phyloP scores from a whole-genome alignment of 2,329 filamentous ascomycete species.

The Plectosphaerella sp. region DNA sequence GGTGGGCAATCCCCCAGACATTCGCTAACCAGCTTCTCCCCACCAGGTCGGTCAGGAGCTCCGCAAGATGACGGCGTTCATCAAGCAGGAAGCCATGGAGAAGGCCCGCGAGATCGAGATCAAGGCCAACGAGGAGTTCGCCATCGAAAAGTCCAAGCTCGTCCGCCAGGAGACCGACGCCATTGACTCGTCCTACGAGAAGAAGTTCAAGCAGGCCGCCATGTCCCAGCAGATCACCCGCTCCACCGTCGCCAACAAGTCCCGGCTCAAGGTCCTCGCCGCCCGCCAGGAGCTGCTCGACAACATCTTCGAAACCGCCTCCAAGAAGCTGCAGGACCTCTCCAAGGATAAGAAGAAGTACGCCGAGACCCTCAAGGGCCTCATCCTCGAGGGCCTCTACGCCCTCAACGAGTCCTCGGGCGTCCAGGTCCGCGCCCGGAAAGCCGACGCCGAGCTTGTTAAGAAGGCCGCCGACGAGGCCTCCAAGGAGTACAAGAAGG shows the following conservation, averaged over 20 bases:
- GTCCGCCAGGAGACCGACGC: conserved; percentile 90
- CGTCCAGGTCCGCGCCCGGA: conserved; percentile 68
- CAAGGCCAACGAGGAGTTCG: conserved; percentile 97
- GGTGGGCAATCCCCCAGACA: neutral
- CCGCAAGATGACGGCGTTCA: conserved; percentile 99
- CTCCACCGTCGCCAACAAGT: conserved; percentile 95
- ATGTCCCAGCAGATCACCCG: conserved; percentile 99
- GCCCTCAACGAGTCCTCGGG: conserved; percentile 76
- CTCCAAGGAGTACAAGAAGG: conserved; percentile 77
- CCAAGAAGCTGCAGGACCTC: conserved; percentile 62
- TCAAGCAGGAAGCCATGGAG: conserved; percentile 95
- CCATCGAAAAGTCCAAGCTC: conserved; percentile 98
- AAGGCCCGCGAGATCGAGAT: conserved; percentile 97
- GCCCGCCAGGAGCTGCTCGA: conserved; percentile 90
- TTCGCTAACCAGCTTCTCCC: neutral
- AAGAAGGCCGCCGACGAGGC: conserved; percentile 77
- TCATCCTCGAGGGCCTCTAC: conserved; percentile 88
- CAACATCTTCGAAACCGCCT: conserved; percentile 77
- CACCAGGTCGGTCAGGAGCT: conserved; percentile 90
- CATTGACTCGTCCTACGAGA: conserved; percentile 92
- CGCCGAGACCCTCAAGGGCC: conserved; percentile 67
- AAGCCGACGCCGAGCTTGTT: conserved; percentile 71
- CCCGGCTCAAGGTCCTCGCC: conserved; percentile 79
- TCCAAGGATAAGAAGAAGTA: conserved; percentile 72
- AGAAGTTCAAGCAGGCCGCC: conserved; percentile 98